phyloP scores from a whole-genome alignment of 2,329 filamentous ascomycete genomes.

The Balansia obtecta region DNA sequence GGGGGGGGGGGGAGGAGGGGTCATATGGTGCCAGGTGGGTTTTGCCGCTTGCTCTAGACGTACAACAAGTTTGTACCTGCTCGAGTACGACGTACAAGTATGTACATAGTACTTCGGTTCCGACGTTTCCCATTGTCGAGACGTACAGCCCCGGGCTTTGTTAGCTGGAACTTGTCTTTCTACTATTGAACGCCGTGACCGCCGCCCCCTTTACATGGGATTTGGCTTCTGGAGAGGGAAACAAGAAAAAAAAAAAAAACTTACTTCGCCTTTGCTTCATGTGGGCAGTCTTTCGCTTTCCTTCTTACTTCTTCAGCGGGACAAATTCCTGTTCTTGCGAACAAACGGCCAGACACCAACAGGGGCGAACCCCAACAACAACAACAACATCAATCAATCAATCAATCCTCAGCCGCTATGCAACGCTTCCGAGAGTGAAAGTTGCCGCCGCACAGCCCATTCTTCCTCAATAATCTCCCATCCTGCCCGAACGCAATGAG shows the following conservation, averaged over 20 bases:
- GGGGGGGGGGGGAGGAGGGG: too few relatives aligned
- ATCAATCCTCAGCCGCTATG: neutral
- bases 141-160: neutral
- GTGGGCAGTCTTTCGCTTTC: neutral
- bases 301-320: neutral
- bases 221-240: neutral
- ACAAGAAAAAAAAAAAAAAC: too few relatives aligned
- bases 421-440: neutral
- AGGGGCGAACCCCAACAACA: too few relatives aligned
- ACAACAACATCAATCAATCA: too few relatives aligned
- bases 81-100: too few relatives aligned
- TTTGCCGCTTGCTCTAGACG: neutral
- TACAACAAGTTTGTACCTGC: too few relatives aligned
- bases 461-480: too few relatives aligned
- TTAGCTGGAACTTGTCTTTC: neutral
- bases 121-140: too few relatives aligned
- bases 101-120: too few relatives aligned
- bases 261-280: neutral
- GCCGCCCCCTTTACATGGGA: neutral
- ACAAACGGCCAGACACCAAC: too few relatives aligned
- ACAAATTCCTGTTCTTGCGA: neutral
- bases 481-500: constrained; percentile 6
- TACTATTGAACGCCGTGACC: neutral
- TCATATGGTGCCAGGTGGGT: neutral
- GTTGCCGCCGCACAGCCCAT: neutral